Base-by-base conservation (phyloP, 345 rosid genomes). In the Balakata baccata region DNA sequence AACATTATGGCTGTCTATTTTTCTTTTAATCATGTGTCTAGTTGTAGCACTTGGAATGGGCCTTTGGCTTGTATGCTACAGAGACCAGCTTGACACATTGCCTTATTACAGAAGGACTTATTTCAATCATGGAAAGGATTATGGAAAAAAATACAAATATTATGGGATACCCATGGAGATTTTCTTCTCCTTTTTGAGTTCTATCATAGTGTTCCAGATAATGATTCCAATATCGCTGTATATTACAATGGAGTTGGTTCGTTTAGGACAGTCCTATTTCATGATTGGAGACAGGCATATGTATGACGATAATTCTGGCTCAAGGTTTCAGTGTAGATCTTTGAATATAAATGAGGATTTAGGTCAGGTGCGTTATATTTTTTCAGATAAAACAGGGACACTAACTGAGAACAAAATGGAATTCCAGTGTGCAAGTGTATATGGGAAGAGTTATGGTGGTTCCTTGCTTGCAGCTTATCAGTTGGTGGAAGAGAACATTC, bases 171-270 rank as follows among this genome's bases (percentile, higher is more conserved):
- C 92, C 7, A 85, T 90, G 96, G 95, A 90, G 83, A 81, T 82
- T 29, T 90, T 90, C 71, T 84, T 90, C 84, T 86, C 95, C 29
- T 90, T 90, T 76, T 68, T 90, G 83, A 88, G 90, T 81, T 88
- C 96, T 34, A 77, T 90, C 29, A 90, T 90, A 72, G 92, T 90
- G 57, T 90, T 90, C 71, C 96, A 90, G 85, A 88, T 90, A 77
- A 88, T 90, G 96, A 90, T 90, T 66, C 96, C 96, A 11, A 90
- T 90, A 72, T 90, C 96, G 69, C 89, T 90, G 52, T 90, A 90
- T 77, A 90, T 90, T 66, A 85, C 96, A 11, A 90, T 90, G 96
- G 96, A 90, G 75, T 77, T 90, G 82, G 96, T 90, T 74, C 92
- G 92, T 38, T 72, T 90, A 72, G 96, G 96, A 38, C 96, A 88